Evolutionary conservation across 352 stramenopile species (phyloP).

Genomic region (Halophytophthora polymorphica): DNA sequence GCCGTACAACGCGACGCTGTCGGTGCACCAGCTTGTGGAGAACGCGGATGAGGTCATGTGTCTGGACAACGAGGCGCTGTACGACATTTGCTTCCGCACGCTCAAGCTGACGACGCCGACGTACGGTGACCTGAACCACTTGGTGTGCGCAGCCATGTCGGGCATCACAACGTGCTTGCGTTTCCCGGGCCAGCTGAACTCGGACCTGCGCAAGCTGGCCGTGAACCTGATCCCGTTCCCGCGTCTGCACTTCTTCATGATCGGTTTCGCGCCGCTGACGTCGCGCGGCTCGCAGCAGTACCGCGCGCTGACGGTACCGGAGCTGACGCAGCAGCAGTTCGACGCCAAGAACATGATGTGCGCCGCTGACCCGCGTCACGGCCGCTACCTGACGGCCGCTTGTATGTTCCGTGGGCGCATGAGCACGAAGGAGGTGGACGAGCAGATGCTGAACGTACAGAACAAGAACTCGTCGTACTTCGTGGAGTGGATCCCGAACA

Average conservation of each 20-base stretch:
- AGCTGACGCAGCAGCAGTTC: conserved; percentile 98
- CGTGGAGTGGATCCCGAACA: conserved; percentile 99
- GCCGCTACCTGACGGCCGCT: conserved; percentile 98
- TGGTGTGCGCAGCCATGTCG: conserved; percentile 98
- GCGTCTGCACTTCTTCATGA: conserved; percentile 99
- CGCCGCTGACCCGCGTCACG: conserved; percentile 97
- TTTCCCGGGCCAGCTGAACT: conserved; percentile 99
- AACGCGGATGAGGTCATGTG: conserved; percentile 99
- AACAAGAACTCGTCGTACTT: conserved; percentile 99
- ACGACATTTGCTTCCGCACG: conserved; percentile 99
- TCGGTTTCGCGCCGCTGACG: conserved; percentile 98
- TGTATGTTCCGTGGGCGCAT: conserved; percentile 99
- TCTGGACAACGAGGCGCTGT: conserved; percentile 99
- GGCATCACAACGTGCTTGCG: conserved; percentile 98
- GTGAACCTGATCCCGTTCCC: conserved; percentile 99
- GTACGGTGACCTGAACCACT: conserved; percentile 98
- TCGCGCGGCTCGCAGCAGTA: conserved; percentile 96
- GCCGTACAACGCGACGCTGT: conserved; percentile 99
- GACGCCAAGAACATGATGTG: conserved; percentile 99
- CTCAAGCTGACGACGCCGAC: conserved; percentile 98
- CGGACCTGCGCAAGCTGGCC: conserved; percentile 97
- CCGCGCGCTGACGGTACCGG: conserved; percentile 95
- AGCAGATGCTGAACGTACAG: conserved; percentile 99
- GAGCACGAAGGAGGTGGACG: conserved; percentile 99
- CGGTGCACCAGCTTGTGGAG: conserved; percentile 99